Conservation (phyloP, 192 early-diverging fungal genomes). For the Pecoramyces ruminantium region DNA sequence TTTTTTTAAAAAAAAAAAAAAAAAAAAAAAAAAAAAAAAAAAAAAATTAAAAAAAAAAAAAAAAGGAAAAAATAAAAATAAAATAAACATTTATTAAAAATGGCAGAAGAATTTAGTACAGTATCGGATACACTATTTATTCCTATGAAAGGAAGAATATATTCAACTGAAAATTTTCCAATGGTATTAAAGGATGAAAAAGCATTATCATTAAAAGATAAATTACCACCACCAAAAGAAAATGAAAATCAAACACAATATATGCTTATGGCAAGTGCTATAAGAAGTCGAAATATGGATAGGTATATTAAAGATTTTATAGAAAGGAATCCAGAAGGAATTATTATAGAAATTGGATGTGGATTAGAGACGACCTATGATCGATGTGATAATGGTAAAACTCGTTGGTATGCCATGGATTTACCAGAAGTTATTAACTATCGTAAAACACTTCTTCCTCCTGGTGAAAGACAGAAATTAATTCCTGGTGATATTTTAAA, state of each 20-base stretch:
- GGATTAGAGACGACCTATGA: not conserved
- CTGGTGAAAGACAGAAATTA: not conserved
- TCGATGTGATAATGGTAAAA: not conserved
- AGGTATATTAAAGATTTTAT: not conserved
- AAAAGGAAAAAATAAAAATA: too few species aligned
- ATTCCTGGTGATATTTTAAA: not conserved
- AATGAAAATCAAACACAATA: not conserved
- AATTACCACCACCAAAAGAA: not conserved
- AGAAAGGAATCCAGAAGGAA: not conserved
- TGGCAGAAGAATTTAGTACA: not conserved
- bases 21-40: too few species aligned
- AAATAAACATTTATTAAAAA: not conserved
- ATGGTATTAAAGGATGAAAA: not conserved
- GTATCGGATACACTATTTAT: not conserved
- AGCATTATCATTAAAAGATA: not conserved
- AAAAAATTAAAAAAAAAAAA: too few species aligned
- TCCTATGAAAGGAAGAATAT: not conserved
- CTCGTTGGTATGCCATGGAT: not conserved
- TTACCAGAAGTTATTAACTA: not conserved
- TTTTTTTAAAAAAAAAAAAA: too few species aligned
- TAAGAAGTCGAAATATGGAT: not conserved
- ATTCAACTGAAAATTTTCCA: not conserved
- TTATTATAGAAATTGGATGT: not conserved
- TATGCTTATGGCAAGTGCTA: not conserved
- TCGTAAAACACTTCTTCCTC: not conserved